Evolutionary conservation across 73 alveolate genomes (phyloP), one percentile per base, ranked within the genome.

Genomic region (Tetrahymena borealis): DNA sequence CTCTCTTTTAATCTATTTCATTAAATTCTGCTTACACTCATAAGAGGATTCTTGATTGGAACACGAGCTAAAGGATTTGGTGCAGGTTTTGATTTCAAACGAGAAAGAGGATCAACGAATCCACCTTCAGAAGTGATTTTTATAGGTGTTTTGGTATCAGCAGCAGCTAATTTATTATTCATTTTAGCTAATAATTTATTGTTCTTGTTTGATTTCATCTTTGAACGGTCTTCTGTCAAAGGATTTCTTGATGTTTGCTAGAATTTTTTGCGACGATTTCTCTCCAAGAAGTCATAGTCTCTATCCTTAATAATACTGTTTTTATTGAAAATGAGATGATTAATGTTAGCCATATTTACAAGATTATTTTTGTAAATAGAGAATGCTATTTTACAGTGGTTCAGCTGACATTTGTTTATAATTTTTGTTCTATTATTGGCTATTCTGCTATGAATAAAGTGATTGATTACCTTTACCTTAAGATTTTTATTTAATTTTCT

Each of bases 71-170:
- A 33, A 38, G 79, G 79, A 90, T 90, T 39, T 3, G 18, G 11
- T 11, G 38, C 77, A 15, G 93, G 93, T 31, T 93, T 24, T 35
- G 78, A 33, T 38, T 39, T 43, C 36, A 90, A 85, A 41, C 95
- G 60, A 11, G 93, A 93, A 40, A 93, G 91, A 40, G 95, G 95
- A 93, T 93, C 95, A 85, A 93, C 93, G 24, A 79, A 93, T 79
- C 91, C 91, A 79, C 95, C 95, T 93, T 93, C 78, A 24, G 95
- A 36, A 32, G 39, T 41, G 32, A 91, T 93, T 93, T 85, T 33
- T 7, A 93, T 90, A 38, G 40, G 39, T 33, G 28, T 39, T 90
- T 85, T 93, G 16, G 91, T 33, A 39, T 92, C 95, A 18, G 85
- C 91, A 79, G 93, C 95, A 79, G 90, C 78, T 79, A n/a, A n/a